phyloP scores from a whole-genome alignment of 805 yeast species.

The Saccharomycopsis sp. region DNA sequence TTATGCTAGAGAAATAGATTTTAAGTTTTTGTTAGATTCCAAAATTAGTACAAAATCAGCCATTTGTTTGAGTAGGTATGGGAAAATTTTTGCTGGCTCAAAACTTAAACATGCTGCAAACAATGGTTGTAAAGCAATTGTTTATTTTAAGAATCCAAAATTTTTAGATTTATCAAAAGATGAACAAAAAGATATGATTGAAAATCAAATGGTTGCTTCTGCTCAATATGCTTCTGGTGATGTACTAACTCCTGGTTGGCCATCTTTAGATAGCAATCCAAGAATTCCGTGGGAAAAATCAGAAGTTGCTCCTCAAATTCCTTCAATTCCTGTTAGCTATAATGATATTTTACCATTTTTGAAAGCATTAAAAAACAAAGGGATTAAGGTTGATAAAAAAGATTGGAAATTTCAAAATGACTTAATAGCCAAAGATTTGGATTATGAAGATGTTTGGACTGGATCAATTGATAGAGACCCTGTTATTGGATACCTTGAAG shows the following conservation, averaged over 20 bases:
- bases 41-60: conserved; percentile 35
- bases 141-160: conserved; percentile 48
- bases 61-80: conserved; percentile 54
- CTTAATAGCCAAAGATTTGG: conserved; percentile 10
- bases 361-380: conserved; percentile 27
- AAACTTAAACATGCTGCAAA: conserved; percentile 46
- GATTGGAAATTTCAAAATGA: conserved; percentile 27
- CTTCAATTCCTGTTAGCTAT: conserved; percentile 71
- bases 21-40: conserved; percentile 26
- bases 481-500: conserved; percentile 21
- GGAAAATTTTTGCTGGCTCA: conserved; percentile 36
- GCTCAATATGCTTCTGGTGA: conserved; percentile 66
- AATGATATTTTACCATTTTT: conserved; percentile 47
- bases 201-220: conserved; percentile 40
- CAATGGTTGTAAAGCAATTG: conserved; percentile 50
- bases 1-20: conserved; percentile 53
- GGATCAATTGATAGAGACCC: conserved; percentile 24
- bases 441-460: conserved; percentile 33
- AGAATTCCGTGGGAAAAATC: conserved; percentile 37
- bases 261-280: conserved; percentile 32
- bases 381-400: conserved; percentile 23
- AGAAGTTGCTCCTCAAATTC: conserved; percentile 53
- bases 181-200: conserved; percentile 26
- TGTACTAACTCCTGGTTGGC: conserved; percentile 70
- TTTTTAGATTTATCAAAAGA: conserved; percentile 18